Evolutionary conservation across 306 rosid species (phyloP).

Genomic region (Sesbania bispinosa): DNA sequence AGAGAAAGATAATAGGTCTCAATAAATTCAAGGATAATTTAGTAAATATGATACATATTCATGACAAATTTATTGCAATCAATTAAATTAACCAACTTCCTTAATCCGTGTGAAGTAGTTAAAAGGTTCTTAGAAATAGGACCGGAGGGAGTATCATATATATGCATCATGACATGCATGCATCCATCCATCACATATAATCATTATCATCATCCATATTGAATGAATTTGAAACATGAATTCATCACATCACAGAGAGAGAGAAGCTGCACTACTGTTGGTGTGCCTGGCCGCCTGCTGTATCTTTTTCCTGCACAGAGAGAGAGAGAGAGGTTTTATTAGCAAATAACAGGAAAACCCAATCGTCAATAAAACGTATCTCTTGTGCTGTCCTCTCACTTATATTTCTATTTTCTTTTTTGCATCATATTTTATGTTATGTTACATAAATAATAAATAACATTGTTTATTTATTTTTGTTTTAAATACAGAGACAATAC

Average conservation of each 20-base stretch:
- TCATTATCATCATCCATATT: neutral
- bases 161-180: too few species aligned
- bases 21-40: too few species aligned
- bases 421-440: neutral
- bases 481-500: conserved; percentile 17
- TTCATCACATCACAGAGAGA: neutral
- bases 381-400: conserved; percentile 32
- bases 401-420: too few species aligned
- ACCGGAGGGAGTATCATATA: too few species aligned
- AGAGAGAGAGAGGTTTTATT: neutral
- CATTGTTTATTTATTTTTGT: neutral
- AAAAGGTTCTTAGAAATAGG: too few species aligned
- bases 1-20: too few species aligned
- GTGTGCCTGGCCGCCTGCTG: conserved; percentile 11
- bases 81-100: too few species aligned
- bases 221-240: neutral
- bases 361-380: conserved; percentile 34
- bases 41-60: too few species aligned
- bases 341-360: neutral
- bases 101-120: too few species aligned
- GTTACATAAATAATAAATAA: too few species aligned
- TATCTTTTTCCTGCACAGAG: conserved; percentile 17
- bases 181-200: too few species aligned
- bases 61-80: too few species aligned
- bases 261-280: neutral